Conservation (phyloP, 176 grass and related monocot species). For the Dendrocalamus sinicus region DNA sequence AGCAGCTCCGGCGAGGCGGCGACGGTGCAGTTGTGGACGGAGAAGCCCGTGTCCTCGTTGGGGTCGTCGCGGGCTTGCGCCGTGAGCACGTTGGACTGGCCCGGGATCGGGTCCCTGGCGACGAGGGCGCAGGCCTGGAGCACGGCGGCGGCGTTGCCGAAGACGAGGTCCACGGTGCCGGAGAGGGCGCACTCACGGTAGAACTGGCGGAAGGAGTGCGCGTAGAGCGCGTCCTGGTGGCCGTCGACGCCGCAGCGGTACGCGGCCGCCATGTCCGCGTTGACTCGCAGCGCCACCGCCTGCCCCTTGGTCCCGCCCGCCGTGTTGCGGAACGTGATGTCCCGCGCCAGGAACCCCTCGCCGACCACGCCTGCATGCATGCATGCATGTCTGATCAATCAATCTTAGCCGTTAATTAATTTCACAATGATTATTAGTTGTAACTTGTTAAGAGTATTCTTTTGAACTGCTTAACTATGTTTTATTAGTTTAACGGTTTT, state of each 20-base stretch:
- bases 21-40: conserved; percentile 69
- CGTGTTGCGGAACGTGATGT: conserved; percentile 83
- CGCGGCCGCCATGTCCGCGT: conserved; percentile 59
- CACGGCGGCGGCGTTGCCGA: conserved; percentile 84
- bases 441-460: no score
- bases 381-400: neutral
- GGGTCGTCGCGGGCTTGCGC: conserved; percentile 62
- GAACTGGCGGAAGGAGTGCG: conserved; percentile 87
- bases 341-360: conserved; percentile 72
- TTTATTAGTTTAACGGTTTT: no score
- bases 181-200: conserved; percentile 79
- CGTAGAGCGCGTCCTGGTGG: conserved; percentile 85
- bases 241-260: conserved; percentile 69
- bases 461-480: no score
- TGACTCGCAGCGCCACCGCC: conserved; percentile 81
- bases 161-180: conserved; percentile 82
- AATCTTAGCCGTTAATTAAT: neutral
- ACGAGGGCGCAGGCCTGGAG: conserved; percentile 76
- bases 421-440: neutral
- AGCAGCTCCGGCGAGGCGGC: conserved; percentile 37
- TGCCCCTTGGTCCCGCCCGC: conserved; percentile 65
- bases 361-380: conserved; percentile 57
- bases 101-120: conserved; percentile 44
- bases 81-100: conserved; percentile 69
- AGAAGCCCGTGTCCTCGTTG: conserved; percentile 72